Conservation (phyloP, 106 monocot species). For the Gastrodia elata region DNA sequence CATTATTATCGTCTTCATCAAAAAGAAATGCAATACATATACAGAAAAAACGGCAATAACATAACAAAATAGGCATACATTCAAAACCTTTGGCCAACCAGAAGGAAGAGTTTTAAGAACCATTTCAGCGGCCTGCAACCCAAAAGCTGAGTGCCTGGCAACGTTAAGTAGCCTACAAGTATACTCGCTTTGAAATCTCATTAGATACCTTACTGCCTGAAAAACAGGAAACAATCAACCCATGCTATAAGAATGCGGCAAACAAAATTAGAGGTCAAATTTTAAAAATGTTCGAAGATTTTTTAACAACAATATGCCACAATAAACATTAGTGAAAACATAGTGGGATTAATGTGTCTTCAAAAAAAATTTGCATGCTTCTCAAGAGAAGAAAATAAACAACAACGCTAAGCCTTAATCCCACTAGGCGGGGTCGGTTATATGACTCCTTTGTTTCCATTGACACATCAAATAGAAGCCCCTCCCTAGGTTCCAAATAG, state of each 20-base stretch:
- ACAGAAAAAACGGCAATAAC: neutral
- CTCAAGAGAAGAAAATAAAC: too few species aligned
- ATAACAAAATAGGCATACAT: neutral
- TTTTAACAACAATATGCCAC: neutral
- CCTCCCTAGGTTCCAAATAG: too few species aligned
- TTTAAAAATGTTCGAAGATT: neutral
- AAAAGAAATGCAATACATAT: neutral
- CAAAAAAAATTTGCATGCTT: too few species aligned
- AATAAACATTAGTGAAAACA: neutral
- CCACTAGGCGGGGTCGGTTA: too few species aligned
- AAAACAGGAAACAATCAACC: neutral
- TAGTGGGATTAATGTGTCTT: too few species aligned
- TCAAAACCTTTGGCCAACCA: constrained; percentile 47
- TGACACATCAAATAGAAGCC: too few species aligned
- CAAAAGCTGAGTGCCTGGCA: constrained; percentile 64
- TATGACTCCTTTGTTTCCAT: too few species aligned
- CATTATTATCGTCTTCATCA: neutral
- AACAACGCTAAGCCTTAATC: too few species aligned
- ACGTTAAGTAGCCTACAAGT: constrained; percentile 55
- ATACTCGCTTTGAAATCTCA: constrained; percentile 75
- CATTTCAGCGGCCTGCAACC: constrained; percentile 60
- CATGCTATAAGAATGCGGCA: neutral
- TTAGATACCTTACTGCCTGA: constrained; percentile 71
- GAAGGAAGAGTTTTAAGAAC: constrained; percentile 31
- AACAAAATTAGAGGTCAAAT: neutral